A percentile compares a stretch with the other conserved stretches of the same genome.
Evolutionary conservation across 345 rosid species (phyloP).

Genomic region (Pugionium cornutum): DNA sequence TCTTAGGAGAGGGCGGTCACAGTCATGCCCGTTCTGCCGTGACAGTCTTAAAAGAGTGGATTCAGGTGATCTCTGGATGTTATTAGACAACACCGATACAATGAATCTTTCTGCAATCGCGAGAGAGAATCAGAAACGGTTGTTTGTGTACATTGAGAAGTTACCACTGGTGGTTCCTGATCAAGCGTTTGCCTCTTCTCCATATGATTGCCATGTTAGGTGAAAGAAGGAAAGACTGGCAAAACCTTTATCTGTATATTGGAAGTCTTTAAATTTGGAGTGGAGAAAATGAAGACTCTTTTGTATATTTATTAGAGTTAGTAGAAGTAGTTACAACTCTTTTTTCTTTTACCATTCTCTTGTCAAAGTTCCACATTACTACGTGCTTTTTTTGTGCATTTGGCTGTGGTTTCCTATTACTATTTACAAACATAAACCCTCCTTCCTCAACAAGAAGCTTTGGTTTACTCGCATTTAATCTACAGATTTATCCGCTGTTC

Average conservation of each 20-base stretch:
- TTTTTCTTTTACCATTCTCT: not conserved
- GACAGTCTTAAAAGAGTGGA: conserved; percentile 19
- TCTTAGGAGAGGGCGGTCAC: conserved; percentile 64
- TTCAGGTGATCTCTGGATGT: conserved; percentile 72
- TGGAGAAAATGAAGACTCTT: not conserved
- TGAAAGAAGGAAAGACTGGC: conserved; percentile 31
- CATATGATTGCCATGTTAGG: conserved; percentile 51
- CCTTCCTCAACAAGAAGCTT: not conserved
- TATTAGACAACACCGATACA: conserved; percentile 49
- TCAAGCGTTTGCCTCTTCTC: conserved; percentile 41
- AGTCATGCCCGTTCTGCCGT: conserved; percentile 82
- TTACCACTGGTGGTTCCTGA: conserved; percentile 67
- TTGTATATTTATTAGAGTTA: conserved; percentile 34
- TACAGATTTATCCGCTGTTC: not conserved
- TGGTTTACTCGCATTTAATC: conserved; percentile 8
- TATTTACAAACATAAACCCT: conserved; percentile 5
- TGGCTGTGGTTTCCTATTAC: conserved; percentile 13
- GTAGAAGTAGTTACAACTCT: conserved; percentile 1
- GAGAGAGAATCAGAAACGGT: conserved; percentile 55
- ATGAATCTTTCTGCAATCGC: conserved; percentile 45
- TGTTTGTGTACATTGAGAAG: conserved; percentile 66
- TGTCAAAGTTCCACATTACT: conserved; percentile 8
- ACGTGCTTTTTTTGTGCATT: conserved; percentile 25
- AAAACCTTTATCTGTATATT: conserved; percentile 22
- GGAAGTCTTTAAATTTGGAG: not conserved